These are phyloP conservation scores for Stentor roeselii DNA, from an alignment of 73 alveolate genomes.

Conservation along the genomic window DNA sequence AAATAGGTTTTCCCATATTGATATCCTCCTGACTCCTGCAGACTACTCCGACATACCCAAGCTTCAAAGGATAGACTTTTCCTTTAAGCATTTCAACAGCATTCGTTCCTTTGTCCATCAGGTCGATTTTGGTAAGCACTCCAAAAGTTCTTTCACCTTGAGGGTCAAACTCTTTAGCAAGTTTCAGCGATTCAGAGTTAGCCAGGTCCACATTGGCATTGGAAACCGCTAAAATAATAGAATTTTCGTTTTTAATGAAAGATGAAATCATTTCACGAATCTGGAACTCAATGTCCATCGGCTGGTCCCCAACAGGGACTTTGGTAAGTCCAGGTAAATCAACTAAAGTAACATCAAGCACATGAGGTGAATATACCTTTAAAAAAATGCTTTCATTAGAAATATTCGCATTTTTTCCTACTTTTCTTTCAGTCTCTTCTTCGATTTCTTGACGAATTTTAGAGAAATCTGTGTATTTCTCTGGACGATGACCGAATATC, in stretches of 20 bases:
- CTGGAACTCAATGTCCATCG: constrained; percentile 84
- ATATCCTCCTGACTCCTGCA: constrained; percentile 83
- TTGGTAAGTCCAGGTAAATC: constrained; percentile 97
- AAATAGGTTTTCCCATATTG: constrained; percentile 56
- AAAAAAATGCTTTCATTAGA: constrained; percentile 64
- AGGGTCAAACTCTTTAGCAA: constrained; percentile 94
- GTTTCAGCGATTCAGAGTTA: constrained; percentile 84
- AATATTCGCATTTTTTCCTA: constrained; percentile 73
- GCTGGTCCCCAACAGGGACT: constrained; percentile 90
- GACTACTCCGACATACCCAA: constrained; percentile 96
- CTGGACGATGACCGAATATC: neutral
- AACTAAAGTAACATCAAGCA: constrained; percentile 89
- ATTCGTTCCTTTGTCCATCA: constrained; percentile 89
- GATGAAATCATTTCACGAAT: constrained; percentile 65
- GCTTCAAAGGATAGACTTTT: constrained; percentile 79
- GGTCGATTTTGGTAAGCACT: constrained; percentile 92
- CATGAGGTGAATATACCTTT: constrained; percentile 79
- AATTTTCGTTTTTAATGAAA: constrained; percentile 72
- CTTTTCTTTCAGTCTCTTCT: constrained; percentile 64
- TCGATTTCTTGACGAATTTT: constrained; percentile 76
- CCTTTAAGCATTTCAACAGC: constrained; percentile 87
- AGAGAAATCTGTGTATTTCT: constrained; percentile 56
- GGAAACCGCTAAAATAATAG: constrained; percentile 90
- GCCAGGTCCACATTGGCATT: constrained; percentile 94
- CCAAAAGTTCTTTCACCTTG: constrained; percentile 87